Conservation (phyloP, 257 asterid species). For the Ophiorrhiza pumila region DNA sequence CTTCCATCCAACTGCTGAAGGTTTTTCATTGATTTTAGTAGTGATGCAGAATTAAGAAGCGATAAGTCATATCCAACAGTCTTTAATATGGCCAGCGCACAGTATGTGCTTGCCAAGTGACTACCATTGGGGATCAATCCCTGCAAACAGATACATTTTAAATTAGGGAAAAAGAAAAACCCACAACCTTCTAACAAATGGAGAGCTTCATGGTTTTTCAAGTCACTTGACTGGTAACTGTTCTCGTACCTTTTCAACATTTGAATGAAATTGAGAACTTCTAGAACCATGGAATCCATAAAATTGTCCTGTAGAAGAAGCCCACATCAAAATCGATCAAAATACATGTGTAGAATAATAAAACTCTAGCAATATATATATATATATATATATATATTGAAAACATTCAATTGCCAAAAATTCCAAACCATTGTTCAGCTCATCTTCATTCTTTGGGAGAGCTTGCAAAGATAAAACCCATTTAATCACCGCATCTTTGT, state of each 20-base stretch:
- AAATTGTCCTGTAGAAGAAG: slow-evolving; percentile 59
- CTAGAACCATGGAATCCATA: slow-evolving; percentile 97
- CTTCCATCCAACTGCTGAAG: slow-evolving; percentile 93
- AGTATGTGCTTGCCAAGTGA: slow-evolving; percentile 95
- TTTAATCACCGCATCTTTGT: slow-evolving; percentile 59
- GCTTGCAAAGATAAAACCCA: slow-evolving; percentile 95
- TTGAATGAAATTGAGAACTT: slow-evolving; percentile 73
- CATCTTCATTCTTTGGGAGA: slow-evolving; percentile 48
- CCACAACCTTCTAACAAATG: slow-evolving; percentile 6
- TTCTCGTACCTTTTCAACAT: slow-evolving; percentile 46
- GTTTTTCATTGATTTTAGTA: slow-evolving; percentile 76
- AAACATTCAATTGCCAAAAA: slow-evolving; percentile 2
- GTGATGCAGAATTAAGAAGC: slow-evolving; percentile 45
- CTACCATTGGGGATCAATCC: slow-evolving; percentile 59
- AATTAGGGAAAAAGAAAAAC: not conserved
- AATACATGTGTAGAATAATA: slow-evolving; percentile 2
- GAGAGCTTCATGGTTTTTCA: slow-evolving; percentile 1
- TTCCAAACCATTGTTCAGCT: slow-evolving; percentile 55
- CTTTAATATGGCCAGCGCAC: slow-evolving; percentile 78
- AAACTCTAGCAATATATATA: not conserved
- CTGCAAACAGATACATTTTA: slow-evolving; percentile 36
- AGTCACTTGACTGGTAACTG: slow-evolving; percentile 17
- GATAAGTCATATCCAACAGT: slow-evolving; percentile 78
- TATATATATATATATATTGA: too few species aligned
- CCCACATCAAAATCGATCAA: not conserved